phyloP scores from a whole-genome alignment of 2,329 filamentous ascomycete genomes.

The Trichoderma cornu-damae region DNA sequence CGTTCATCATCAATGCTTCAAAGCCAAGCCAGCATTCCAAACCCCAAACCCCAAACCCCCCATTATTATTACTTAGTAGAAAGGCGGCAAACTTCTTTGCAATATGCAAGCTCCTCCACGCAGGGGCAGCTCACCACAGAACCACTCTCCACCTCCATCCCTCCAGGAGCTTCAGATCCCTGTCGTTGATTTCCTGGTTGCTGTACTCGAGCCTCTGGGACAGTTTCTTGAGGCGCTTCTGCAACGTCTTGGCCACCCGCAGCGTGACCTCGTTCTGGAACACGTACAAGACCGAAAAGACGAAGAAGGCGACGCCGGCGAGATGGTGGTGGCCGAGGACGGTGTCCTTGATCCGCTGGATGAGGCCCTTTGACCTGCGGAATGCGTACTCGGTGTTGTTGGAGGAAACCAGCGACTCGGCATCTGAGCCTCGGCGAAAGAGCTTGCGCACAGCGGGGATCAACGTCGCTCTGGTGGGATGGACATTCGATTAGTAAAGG shows the following conservation, averaged over 20 bases:
- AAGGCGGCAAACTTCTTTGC: conserved; percentile 1
- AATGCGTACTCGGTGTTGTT: conserved; percentile 58
- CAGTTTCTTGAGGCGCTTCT: conserved; percentile 46
- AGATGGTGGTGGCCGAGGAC: conserved; percentile 40
- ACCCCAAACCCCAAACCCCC: not conserved
- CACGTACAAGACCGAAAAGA: conserved; percentile 53
- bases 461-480: conserved; percentile 40
- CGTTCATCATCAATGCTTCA: conserved; percentile 10
- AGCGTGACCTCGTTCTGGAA: conserved; percentile 56
- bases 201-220: conserved; percentile 44
- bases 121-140: conserved; percentile 31
- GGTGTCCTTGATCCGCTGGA: conserved; percentile 45
- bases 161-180: conserved; percentile 45
- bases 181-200: conserved; percentile 41
- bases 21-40: not conserved
- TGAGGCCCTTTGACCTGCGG: conserved; percentile 44
- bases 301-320: conserved; percentile 49
- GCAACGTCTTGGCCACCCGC: conserved; percentile 48
- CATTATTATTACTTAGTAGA: too few species aligned
- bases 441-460: conserved; percentile 49
- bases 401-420: conserved; percentile 34
- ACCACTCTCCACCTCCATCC: conserved; percentile 56
- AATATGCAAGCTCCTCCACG: not conserved
- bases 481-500: not conserved
- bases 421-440: conserved; percentile 42